Evolutionary conservation across 345 rosid genomes (phyloP).

Genomic region (Arabidopsis arenosa): DNA sequence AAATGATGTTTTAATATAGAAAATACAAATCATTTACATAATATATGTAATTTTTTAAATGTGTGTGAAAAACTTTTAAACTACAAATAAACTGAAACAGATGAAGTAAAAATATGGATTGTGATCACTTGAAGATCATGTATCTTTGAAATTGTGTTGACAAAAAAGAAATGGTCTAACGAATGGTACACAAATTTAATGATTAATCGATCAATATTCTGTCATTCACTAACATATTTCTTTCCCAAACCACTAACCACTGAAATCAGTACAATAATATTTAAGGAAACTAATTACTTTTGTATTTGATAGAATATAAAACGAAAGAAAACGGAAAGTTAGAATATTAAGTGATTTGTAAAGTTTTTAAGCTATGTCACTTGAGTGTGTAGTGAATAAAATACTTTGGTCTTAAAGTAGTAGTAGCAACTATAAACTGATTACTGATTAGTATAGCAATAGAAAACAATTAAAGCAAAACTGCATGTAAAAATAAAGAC

Average conservation of each 20-base stretch:
- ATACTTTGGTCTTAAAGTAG: neutral
- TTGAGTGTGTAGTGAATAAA: neutral
- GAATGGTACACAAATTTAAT: neutral
- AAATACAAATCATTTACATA: too few relatives aligned
- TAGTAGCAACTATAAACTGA: neutral
- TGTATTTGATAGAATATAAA: neutral
- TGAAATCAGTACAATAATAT: neutral
- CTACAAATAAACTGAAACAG: too few relatives aligned
- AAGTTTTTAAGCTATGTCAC: neutral
- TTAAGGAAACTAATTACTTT: neutral
- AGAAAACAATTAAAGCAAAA: neutral
- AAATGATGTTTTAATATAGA: too few relatives aligned
- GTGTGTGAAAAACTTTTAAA: too few relatives aligned
- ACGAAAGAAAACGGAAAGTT: neutral
- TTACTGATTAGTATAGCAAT: neutral
- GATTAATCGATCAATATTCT: neutral
- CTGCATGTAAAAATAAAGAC: slow-evolving; percentile 31
- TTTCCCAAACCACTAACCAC: neutral
- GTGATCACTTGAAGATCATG: neutral
- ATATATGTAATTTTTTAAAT: too few relatives aligned
- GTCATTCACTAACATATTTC: neutral
- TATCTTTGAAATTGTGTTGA: neutral
- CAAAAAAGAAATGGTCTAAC: neutral
- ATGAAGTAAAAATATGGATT: too few relatives aligned
- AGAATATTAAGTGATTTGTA: too few relatives aligned